phyloP scores from a whole-genome alignment of 1,284 basidiomycete genomes.

The Cystobasidium sp. region DNA sequence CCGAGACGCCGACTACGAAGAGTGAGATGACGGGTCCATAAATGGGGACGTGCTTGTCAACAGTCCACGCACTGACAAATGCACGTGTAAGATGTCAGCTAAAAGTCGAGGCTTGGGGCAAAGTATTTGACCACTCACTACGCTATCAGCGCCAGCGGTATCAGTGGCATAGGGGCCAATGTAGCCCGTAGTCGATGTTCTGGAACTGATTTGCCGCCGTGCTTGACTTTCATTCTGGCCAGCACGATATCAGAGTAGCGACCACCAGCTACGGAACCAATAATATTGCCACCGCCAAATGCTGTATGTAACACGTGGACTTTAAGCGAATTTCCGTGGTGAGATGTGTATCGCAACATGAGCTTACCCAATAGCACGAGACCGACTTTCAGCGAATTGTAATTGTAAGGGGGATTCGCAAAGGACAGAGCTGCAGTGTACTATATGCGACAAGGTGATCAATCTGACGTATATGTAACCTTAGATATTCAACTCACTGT shows the following conservation, averaged over 20 bases:
- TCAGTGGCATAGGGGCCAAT: slow-evolving; percentile 50
- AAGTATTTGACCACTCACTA: slow-evolving; percentile 57
- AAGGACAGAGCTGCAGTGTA: slow-evolving; percentile 71
- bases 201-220: slow-evolving; percentile 68
- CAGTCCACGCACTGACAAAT: slow-evolving; percentile 61
- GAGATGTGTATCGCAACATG: background rate
- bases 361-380: slow-evolving; percentile 66
- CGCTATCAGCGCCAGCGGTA: slow-evolving; percentile 63
- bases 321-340: background rate
- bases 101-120: background rate
- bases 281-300: slow-evolving; percentile 67
- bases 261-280: slow-evolving; percentile 63
- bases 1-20: slow-evolving; percentile 49
- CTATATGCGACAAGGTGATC: slow-evolving; percentile 58
- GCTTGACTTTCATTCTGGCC: slow-evolving; percentile 63
- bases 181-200: slow-evolving; percentile 51
- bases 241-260: slow-evolving; percentile 74
- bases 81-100: slow-evolving; percentile 47
- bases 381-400: slow-evolving; percentile 72
- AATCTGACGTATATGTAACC: slow-evolving; percentile 57
- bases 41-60: slow-evolving; percentile 45
- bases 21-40: slow-evolving; percentile 35
- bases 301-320: slow-evolving; percentile 53
- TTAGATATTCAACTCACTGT: slow-evolving; percentile 2
- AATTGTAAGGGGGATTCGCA: slow-evolving; percentile 65